phyloP scores from a whole-genome alignment of 2,329 filamentous ascomycete genomes.

The Exserohilum rostratum region DNA sequence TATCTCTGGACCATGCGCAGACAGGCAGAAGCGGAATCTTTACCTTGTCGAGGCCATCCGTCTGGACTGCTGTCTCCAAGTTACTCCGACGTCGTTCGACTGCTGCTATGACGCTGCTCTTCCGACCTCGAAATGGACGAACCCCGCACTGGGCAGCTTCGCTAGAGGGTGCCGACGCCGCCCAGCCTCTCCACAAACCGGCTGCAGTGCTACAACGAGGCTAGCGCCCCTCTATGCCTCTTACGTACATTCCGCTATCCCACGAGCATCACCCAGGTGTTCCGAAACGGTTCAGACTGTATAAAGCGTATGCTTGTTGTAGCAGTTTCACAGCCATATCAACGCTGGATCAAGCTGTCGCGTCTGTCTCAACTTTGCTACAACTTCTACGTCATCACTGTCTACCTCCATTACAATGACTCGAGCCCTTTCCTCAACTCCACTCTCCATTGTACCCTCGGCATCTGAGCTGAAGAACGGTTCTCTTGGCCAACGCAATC shows the following conservation, averaged over 20 bases:
- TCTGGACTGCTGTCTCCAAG: neutral
- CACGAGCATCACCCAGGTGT: neutral
- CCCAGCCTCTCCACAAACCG: constrained; percentile 10
- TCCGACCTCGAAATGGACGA: constrained; percentile 4
- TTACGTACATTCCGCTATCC: constrained; percentile 12
- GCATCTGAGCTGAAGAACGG: constrained; percentile 49
- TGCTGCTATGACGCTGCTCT: neutral
- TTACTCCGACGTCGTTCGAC: neutral
- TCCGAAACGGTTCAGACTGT: constrained; percentile 5
- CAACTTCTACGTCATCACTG: constrained; percentile 1
- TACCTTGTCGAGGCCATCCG: neutral
- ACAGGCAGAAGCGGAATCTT: neutral
- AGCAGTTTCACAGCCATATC: neutral
- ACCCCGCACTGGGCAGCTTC: constrained; percentile 3
- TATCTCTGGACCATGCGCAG: no score
- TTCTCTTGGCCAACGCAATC: constrained; percentile 53
- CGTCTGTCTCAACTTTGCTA: neutral
- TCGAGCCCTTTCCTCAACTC: constrained; percentile 26
- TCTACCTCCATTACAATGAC: constrained; percentile 21
- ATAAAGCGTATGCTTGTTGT: constrained; percentile 3
- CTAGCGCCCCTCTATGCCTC: constrained; percentile 19
- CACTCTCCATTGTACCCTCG: constrained; percentile 50
- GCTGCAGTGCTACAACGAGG: constrained; percentile 13
- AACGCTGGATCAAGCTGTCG: neutral
- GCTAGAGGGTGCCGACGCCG: neutral